phyloP scores from a whole-genome alignment of 305 asterid genomes.

The Plantago coronopus region DNA sequence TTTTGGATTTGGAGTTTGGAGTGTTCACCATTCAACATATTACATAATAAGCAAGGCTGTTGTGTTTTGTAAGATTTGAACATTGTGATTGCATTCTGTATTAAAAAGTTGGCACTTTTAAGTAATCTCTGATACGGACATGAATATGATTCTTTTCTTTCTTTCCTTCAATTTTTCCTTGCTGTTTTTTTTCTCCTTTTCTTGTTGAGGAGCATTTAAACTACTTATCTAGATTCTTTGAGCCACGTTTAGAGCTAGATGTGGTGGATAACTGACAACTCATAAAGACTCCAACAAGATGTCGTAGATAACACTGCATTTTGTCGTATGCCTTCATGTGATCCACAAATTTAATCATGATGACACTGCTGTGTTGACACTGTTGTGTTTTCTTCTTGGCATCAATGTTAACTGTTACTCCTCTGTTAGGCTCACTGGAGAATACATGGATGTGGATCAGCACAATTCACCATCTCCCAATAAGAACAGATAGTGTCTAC shows the following conservation, averaged over 20 bases:
- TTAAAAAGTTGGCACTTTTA: too few species aligned
- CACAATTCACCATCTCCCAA: not conserved
- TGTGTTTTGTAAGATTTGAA: not conserved
- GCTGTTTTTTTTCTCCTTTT: too few species aligned
- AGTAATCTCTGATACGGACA: too few species aligned
- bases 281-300: too few species aligned
- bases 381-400: not conserved
- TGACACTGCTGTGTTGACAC: too few species aligned
- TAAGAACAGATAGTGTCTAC: not conserved
- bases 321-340: not conserved
- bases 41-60: not conserved
- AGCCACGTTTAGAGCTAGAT: too few species aligned
- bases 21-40: not conserved
- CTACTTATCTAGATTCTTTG: too few species aligned
- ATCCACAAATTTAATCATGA: not conserved
- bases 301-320: too few species aligned
- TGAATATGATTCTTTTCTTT: too few species aligned
- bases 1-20: conserved; percentile 3
- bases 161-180: too few species aligned
- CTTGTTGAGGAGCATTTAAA: too few species aligned
- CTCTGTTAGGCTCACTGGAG: conserved; percentile 61
- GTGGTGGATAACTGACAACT: too few species aligned
- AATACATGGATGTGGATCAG: conserved; percentile 52
- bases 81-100: not conserved
- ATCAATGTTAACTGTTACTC: not conserved